A percentile compares a stretch with the other conserved stretches of the same genome.
These are phyloP conservation scores for Diplosphaera chodatii DNA, from an alignment of 139 green algal species.

Conservation along the genomic window DNA sequence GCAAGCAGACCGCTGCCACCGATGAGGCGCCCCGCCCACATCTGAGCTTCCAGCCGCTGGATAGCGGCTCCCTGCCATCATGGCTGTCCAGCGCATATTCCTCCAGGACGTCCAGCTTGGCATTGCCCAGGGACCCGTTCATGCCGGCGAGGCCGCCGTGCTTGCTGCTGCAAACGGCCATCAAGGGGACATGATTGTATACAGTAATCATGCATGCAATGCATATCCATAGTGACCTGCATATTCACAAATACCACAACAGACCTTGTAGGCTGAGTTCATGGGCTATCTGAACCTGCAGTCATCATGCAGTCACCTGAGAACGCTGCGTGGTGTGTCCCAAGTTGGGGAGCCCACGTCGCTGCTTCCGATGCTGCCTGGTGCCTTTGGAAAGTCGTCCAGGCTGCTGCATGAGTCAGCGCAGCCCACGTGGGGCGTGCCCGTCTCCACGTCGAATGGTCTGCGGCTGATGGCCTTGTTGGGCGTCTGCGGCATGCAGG, in stretches of 20 bases:
- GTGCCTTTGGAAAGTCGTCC: background rate
- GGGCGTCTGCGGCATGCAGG: background rate
- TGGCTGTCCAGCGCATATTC: background rate
- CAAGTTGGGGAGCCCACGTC: background rate
- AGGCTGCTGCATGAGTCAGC: background rate
- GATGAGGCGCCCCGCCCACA: background rate
- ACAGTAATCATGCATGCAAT: no score
- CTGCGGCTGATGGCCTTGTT: background rate
- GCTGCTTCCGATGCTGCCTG: background rate
- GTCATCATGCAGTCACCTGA: no score
- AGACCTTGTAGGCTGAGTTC: no score
- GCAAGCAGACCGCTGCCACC: background rate
- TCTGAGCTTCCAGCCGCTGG: background rate
- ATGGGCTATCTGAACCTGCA: no score
- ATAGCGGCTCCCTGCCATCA: background rate
- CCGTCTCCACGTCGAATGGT: background rate
- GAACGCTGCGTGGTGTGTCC: background rate
- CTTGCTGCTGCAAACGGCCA: no score
- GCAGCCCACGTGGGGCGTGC: background rate
- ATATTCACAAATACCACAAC: no score
- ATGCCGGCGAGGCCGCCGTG: no score
- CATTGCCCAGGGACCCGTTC: background rate
- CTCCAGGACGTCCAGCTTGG: background rate
- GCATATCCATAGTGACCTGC: no score
- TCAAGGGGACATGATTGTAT: no score